Evolutionary conservation across 257 asterid genomes (phyloP), one percentile per base, ranked within the genome.

Genomic region (Nicotiana tomentosiformis): DNA sequence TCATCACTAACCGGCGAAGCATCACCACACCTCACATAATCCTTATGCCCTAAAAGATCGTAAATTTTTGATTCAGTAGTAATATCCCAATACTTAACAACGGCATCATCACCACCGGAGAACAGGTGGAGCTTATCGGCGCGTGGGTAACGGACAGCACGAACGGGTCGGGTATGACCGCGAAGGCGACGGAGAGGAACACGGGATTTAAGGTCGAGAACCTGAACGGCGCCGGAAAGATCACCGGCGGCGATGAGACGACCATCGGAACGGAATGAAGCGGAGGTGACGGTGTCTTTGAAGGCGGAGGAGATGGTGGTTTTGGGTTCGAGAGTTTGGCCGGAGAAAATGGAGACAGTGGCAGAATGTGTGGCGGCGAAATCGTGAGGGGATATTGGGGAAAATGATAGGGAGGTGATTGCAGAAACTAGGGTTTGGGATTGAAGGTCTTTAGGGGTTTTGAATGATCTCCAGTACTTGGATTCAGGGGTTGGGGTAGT

Each of bases 11-110:
- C 93, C 0, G 97, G 98, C 5, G 96, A 93, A 46, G 90, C 86
- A 86, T 94, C 98, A 1, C 98, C 97, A 46, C 98, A 94, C 8
- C 99, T 87, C 39, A 96, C 95, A 58, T 96, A 96, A 85, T 96
- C 98, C 89, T 92, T 93, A 86, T 95, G 98, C 26, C 98, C 99
- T 9, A 90, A 66, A 2, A 94, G 91, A 83, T 92, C 84, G 8
- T 86, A 81, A 37, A 92, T 39, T 37, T 82, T 86, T 4, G 90
- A 90, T 88, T 96, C 98, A 2, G 92, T 83, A 2, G 92, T 81
- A 14, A 96, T 92, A 46, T 96, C 98, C 99, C 98, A 93, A 84
- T 91, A 92, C 91, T 94, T 94, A 11, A 96, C 99, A 10, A 96
- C 78, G 17, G 98, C 93, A 57, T 96, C 99, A 49, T 96, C 99